These are phyloP conservation scores for Phialocephala subalpina DNA, from an alignment of 2,329 filamentous ascomycete species.

Conservation along the genomic window DNA sequence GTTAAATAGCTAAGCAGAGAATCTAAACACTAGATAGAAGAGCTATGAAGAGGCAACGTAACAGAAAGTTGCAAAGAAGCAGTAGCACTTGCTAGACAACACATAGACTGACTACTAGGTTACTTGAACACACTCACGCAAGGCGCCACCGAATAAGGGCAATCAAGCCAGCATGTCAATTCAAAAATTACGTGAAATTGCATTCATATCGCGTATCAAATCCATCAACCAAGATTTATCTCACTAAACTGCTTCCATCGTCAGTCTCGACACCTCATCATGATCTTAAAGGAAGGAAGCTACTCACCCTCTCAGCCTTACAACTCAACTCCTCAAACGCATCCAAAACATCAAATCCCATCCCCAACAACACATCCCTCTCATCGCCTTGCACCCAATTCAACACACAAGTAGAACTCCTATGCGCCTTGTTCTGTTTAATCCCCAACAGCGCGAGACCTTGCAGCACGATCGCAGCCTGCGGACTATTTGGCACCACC, in stretches of 20 bases:
- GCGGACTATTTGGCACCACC: conserved; percentile 68
- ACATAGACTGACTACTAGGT: not conserved
- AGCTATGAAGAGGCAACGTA: no score
- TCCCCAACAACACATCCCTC: conserved; percentile 72
- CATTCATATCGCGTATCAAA: not conserved
- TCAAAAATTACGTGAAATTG: not conserved
- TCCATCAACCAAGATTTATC: conserved; percentile 8
- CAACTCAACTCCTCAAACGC: conserved; percentile 83
- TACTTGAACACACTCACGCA: not conserved
- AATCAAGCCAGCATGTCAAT: not conserved
- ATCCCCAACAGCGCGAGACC: conserved; percentile 71
- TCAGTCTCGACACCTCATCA: not conserved
- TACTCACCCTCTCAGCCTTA: conserved; percentile 61
- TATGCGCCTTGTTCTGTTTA: conserved; percentile 70
- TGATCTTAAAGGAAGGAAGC: conserved; percentile 30
- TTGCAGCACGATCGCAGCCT: conserved; percentile 70
- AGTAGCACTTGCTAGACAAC: not conserved
- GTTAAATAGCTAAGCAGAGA: not conserved
- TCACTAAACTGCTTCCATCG: not conserved
- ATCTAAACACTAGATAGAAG: no score
- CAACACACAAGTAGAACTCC: conserved; percentile 63
- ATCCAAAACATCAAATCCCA: conserved; percentile 83
- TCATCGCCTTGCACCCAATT: conserved; percentile 51
- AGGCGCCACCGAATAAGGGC: not conserved
- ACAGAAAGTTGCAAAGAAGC: no score